Base-by-base conservation (phyloP, 2,329 filamentous ascomycete species). In the Monosporascus sp. region DNA sequence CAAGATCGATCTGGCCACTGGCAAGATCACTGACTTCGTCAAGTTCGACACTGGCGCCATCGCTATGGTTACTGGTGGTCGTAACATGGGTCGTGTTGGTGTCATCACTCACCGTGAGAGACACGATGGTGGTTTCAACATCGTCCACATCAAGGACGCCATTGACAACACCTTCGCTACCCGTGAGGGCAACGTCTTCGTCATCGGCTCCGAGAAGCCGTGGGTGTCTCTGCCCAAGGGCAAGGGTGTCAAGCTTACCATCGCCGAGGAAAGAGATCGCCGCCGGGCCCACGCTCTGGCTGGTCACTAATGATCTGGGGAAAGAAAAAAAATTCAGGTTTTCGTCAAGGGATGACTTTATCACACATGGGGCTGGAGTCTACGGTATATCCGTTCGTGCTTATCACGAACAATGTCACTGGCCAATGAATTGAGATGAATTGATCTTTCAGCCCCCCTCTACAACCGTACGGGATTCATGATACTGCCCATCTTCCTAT, bases 21-120 rank as follows among this genome's bases (percentile, higher is more conserved):
- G 94, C 84, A 99, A 97, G 88, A 95, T 99, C 81, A 79, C 83
- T 69, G 94, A 99, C 81, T 97, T 89, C 82, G 91, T 97, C 85
- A 90, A 88, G 81, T 99, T 99, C 82, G 94, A 99, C 78, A 97
- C 92, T 73, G 94, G 93, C 79, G 88, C 91, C 75, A 91, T 99
- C 70, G 91, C 89, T 78, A 99, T 99, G 93, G 89, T 88, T 73
- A 99, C 94, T 69, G 94, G 94, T 87, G 94, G 94, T 87, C 94
- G 93, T 76, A 99, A 99, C 91, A 99, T 97, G 93, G 94, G 94
- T 77, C 94, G 94, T 93, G 93, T 99, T 73, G 94, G 94, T 89
- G 93, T 97, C 77, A 95, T 99, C 83, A 97, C 94, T 71, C 92
- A 99, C 87, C 93, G 94, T 84, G 94, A 99, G 86, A 91, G 94